Conservation (phyloP, 768 basidiomycete species). For the Tylopilus plumbeoviolaceoides region DNA sequence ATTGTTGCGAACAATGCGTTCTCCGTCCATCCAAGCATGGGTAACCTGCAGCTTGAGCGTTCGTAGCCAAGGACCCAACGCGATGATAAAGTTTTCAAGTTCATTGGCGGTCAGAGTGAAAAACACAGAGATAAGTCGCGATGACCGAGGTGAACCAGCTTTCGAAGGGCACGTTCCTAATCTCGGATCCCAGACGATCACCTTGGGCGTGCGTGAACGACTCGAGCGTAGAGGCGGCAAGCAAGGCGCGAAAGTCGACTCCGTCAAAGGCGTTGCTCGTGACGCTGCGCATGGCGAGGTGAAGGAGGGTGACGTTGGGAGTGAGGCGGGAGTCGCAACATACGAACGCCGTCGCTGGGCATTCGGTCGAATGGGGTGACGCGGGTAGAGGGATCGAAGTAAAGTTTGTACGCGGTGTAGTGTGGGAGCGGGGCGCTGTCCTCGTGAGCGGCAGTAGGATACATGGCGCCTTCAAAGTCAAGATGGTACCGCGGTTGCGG, state of each 20-base stretch:
- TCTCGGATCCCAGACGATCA: conserved; percentile 34
- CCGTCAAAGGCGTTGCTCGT: conserved; percentile 36
- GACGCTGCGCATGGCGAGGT: conserved; percentile 31
- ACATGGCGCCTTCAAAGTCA: conserved; percentile 38
- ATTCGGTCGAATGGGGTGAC: conserved; percentile 29
- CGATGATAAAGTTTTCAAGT: conserved; percentile 30
- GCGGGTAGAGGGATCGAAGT: conserved; percentile 29
- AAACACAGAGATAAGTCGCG: conserved; percentile 29
- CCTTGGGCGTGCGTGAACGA: conserved; percentile 35
- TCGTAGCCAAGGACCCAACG: conserved; percentile 26
- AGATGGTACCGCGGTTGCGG: conserved; percentile 20
- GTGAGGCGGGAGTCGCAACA: conserved; percentile 30
- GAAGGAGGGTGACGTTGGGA: conserved; percentile 5
- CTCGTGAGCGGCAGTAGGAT: conserved; percentile 15
- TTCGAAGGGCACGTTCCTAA: conserved; percentile 32
- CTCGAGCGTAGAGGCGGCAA: conserved; percentile 29
- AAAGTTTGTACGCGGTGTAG: conserved; percentile 33
- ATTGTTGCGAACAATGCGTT: conserved; percentile 28
- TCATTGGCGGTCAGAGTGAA: conserved; percentile 35
- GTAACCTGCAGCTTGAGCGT: conserved; percentile 36
- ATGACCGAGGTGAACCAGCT: conserved; percentile 30
- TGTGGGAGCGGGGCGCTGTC: background rate
- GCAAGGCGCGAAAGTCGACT: conserved; percentile 23
- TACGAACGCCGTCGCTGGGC: conserved; percentile 19
- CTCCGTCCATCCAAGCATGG: conserved; percentile 35